phyloP scores from a whole-genome alignment of 108 stramenopile species.

The Cyclotella cryptica region DNA sequence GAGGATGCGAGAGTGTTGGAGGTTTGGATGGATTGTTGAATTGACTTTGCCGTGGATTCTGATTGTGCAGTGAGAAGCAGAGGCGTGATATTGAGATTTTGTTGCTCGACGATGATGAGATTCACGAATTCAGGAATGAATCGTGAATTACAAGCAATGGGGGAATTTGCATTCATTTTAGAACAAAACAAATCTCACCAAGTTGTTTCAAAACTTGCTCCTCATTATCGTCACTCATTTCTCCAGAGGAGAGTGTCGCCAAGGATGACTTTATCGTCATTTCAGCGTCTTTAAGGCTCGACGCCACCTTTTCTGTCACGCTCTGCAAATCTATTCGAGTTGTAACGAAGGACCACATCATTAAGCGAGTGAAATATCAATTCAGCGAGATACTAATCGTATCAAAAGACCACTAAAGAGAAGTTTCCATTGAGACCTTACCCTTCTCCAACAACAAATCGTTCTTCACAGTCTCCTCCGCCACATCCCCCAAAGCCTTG shows the following conservation, averaged over 20 bases:
- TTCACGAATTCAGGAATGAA: too few relatives aligned
- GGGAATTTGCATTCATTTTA: too few relatives aligned
- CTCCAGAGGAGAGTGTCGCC: background rate
- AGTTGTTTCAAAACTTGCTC: constrained; percentile 5
- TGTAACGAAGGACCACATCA: background rate
- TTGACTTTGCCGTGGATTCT: background rate
- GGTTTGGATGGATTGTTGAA: constrained; percentile 7
- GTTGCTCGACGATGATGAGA: background rate
- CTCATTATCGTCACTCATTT: background rate
- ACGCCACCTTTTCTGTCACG: constrained; percentile 4
- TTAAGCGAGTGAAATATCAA: background rate
- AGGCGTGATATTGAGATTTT: background rate
- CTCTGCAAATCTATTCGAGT: constrained; percentile 1
- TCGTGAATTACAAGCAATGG: too few relatives aligned
- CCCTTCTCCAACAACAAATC: constrained; percentile 20
- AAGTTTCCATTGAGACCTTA: background rate
- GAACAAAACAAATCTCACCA: background rate
- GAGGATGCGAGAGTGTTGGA: constrained; percentile 14
- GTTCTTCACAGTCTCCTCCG: constrained; percentile 9
- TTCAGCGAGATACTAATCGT: too few relatives aligned
- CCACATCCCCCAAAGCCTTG: background rate
- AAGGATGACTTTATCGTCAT: background rate
- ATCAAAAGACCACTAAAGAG: background rate
- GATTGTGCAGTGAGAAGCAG: background rate
- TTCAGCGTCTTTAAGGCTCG: constrained; percentile 14